Percentiles rank a stretch among this genome's conserved stretches.
Evolutionary conservation across 345 rosid species (phyloP).

Genomic region (Melaleuca quinquenervia): DNA sequence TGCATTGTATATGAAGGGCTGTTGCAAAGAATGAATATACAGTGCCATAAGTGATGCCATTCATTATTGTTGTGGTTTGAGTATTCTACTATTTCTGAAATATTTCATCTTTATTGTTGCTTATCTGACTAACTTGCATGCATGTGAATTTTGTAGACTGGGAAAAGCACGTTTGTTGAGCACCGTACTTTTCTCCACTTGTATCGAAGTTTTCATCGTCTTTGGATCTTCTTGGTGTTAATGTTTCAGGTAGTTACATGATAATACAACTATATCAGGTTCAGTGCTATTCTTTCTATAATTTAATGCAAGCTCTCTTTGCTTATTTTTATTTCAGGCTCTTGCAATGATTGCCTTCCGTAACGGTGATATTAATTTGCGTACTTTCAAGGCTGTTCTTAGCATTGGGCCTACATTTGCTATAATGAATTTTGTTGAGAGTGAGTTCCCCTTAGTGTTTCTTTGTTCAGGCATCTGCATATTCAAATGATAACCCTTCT

Average conservation of each 20-base stretch:
- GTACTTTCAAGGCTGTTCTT: slow-evolving; percentile 65
- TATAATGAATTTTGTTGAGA: slow-evolving; percentile 78
- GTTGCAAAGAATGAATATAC: neutral
- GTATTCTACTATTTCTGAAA: neutral
- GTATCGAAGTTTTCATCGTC: slow-evolving; percentile 86
- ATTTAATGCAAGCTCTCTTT: neutral
- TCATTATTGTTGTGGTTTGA: neutral
- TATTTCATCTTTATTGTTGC: neutral
- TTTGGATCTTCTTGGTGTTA: slow-evolving; percentile 87
- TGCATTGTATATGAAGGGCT: neutral
- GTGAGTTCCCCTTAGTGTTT: slow-evolving; percentile 26
- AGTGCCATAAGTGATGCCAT: neutral
- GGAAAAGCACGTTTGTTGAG: slow-evolving; percentile 93
- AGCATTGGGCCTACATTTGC: slow-evolving; percentile 85
- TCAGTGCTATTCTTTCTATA: neutral
- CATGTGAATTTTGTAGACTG: slow-evolving; percentile 43
- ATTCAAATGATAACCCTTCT: neutral
- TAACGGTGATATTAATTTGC: slow-evolving; percentile 38
- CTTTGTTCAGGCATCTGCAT: neutral
- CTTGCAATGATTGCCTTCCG: slow-evolving; percentile 85
- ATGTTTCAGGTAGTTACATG: slow-evolving; percentile 77
- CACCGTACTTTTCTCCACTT: slow-evolving; percentile 96
- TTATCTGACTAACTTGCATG: neutral
- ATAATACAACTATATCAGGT: neutral
- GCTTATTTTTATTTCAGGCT: slow-evolving; percentile 31